Conservation (phyloP, 352 stramenopile species). For the Phytophthora brassicae region DNA sequence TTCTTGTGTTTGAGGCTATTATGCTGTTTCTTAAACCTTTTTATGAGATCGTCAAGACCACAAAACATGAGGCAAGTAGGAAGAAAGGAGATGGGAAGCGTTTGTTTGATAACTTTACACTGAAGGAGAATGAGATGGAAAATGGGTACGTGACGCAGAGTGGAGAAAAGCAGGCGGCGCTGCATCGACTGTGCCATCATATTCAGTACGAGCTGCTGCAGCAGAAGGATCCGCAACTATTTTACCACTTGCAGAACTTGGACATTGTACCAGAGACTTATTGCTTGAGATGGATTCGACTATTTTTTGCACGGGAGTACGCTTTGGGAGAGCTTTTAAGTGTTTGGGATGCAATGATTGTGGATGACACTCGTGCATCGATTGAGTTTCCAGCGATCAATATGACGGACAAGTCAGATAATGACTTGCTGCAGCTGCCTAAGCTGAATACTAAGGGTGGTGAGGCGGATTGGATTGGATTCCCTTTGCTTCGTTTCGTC, state of each 20-base stretch:
- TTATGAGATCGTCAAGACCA: constrained; percentile 65
- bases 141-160: constrained; percentile 13
- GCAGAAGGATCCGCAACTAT: constrained; percentile 80
- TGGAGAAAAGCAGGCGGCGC: constrained; percentile 31
- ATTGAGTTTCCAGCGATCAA: constrained; percentile 47
- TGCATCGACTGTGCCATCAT: constrained; percentile 70
- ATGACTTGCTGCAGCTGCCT: constrained; percentile 42
- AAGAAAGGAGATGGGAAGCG: not conserved
- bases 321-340: constrained; percentile 56
- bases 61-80: constrained; percentile 3
- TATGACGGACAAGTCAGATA: constrained; percentile 33
- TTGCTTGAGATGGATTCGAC: constrained; percentile 77
- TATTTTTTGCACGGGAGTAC: constrained; percentile 81
- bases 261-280: constrained; percentile 83
- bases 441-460: constrained; percentile 19
- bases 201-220: constrained; percentile 79
- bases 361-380: constrained; percentile 28
- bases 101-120: constrained; percentile 28
- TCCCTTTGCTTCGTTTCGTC: constrained; percentile 70
- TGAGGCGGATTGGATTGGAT: constrained; percentile 47
- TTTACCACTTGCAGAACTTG: constrained; percentile 78
- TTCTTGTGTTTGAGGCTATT: constrained; percentile 72
- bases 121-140: constrained; percentile 23
- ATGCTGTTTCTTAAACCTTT: constrained; percentile 82
- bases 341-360: constrained; percentile 76